Percentiles rank a stretch among this genome's conserved stretches.
Conservation (phyloP, 371 early-diverging fungal genomes). For the Mucor lusitanicus region DNA sequence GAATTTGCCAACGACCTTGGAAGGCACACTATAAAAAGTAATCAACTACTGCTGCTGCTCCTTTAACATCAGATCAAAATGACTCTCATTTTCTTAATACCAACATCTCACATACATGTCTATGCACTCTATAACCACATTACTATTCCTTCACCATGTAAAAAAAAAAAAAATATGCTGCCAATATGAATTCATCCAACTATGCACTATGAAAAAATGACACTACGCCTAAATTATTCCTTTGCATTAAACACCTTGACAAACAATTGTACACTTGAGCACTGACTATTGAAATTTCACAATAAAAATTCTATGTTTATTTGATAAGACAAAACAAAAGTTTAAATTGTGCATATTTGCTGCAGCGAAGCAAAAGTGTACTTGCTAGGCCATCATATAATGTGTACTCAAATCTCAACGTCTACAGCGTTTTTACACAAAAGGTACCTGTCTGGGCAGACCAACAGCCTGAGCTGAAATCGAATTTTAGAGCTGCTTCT, state of each 20-base stretch:
- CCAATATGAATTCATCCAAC: neutral
- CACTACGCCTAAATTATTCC: neutral
- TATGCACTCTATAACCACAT: neutral
- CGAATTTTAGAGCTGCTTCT: too few species aligned
- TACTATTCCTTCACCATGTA: neutral
- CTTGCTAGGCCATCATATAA: too few species aligned
- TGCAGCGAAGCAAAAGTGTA: too few species aligned
- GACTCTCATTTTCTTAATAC: neutral
- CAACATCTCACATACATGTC: neutral
- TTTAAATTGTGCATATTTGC: too few species aligned
- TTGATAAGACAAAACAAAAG: neutral
- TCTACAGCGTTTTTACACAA: too few species aligned
- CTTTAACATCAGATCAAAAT: neutral
- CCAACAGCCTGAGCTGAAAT: too few species aligned
- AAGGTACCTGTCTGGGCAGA: too few species aligned
- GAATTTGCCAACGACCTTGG: conserved; percentile 39
- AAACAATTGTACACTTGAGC: neutral
- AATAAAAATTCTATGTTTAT: neutral
- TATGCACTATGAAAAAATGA: neutral
- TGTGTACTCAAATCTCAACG: too few species aligned
- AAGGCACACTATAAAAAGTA: conserved; percentile 15
- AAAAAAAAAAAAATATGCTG: neutral
- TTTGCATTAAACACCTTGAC: neutral
- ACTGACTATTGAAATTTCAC: neutral
- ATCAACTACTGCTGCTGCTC: too few species aligned